phyloP scores from a whole-genome alignment of 1,284 basidiomycete species.

The Boletus albobrunnescens region DNA sequence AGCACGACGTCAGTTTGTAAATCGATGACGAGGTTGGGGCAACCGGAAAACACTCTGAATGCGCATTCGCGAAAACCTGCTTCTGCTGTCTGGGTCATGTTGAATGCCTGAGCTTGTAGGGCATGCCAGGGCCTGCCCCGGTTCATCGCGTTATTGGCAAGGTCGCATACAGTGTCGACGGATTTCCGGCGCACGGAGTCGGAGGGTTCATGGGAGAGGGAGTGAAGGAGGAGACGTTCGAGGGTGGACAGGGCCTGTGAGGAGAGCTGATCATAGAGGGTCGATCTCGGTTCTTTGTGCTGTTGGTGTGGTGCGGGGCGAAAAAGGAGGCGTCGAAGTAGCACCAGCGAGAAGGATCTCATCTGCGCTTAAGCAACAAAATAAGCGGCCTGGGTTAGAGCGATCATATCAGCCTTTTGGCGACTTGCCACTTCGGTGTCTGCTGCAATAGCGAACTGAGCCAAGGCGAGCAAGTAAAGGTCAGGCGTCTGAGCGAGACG shows the following conservation, averaged over 20 bases:
- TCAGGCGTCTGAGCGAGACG: constrained; percentile 70
- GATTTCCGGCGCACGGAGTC: constrained; percentile 59
- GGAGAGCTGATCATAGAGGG: constrained; percentile 72
- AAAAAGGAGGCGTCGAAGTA: constrained; percentile 72
- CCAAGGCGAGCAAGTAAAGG: constrained; percentile 68
- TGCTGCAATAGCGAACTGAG: constrained; percentile 68
- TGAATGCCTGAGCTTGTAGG: constrained; percentile 64
- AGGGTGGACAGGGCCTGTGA: constrained; percentile 59
- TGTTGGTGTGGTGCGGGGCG: constrained; percentile 41
- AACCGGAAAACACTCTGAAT: constrained; percentile 63
- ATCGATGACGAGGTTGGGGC: constrained; percentile 68
- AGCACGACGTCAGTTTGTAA: constrained; percentile 64
- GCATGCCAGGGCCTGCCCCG: constrained; percentile 76
- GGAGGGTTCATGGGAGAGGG: constrained; percentile 56
- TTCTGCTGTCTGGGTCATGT: constrained; percentile 51
- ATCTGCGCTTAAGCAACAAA: constrained; percentile 43
- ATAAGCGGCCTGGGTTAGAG: constrained; percentile 12
- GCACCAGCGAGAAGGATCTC: constrained; percentile 76
- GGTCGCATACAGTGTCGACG: constrained; percentile 69
- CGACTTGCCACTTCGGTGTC: constrained; percentile 67
- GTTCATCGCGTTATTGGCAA: constrained; percentile 68
- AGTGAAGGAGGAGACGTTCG: constrained; percentile 66
- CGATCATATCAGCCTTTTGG: constrained; percentile 1
- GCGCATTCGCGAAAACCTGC: constrained; percentile 41
- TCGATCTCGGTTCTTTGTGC: constrained; percentile 38